These are phyloP conservation scores for Cyberlindnera euphorbiae DNA, from an alignment of 805 yeast species.

Conservation along the genomic window DNA sequence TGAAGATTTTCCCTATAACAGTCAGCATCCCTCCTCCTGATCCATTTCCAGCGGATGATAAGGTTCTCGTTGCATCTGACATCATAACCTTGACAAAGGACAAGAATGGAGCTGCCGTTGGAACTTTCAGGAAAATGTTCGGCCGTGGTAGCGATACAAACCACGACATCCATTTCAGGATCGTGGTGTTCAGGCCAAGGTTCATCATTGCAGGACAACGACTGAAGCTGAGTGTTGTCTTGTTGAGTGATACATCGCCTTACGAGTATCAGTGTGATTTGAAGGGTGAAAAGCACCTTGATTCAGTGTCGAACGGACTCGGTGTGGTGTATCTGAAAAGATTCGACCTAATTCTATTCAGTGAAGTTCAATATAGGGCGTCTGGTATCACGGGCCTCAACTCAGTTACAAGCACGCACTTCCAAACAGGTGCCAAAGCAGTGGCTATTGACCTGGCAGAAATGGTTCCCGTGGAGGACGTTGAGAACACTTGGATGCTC, in stretches of 20 bases:
- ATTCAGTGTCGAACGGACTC: neutral
- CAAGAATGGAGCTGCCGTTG: constrained; percentile 2
- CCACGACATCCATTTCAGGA: neutral
- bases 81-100: constrained; percentile 2
- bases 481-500: constrained; percentile 1
- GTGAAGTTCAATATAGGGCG: neutral
- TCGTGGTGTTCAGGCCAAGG: constrained; percentile 5
- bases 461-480: constrained; percentile 1
- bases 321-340: constrained; percentile 4
- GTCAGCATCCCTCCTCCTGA: constrained; percentile 10
- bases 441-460: constrained; percentile 2
- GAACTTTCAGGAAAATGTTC: constrained; percentile 1
- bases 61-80: constrained; percentile 6
- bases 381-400: neutral
- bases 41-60: constrained; percentile 9
- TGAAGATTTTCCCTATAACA: constrained; percentile 4
- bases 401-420: neutral
- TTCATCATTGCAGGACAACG: constrained; percentile 3
- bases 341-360: neutral
- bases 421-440: neutral
- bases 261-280: constrained; percentile 1
- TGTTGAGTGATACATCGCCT: constrained; percentile 3
- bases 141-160: neutral
- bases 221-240: neutral
- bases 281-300: neutral